phyloP scores from a whole-genome alignment of 2,329 filamentous ascomycete genomes.

The Colletotrichum nymphaeae region DNA sequence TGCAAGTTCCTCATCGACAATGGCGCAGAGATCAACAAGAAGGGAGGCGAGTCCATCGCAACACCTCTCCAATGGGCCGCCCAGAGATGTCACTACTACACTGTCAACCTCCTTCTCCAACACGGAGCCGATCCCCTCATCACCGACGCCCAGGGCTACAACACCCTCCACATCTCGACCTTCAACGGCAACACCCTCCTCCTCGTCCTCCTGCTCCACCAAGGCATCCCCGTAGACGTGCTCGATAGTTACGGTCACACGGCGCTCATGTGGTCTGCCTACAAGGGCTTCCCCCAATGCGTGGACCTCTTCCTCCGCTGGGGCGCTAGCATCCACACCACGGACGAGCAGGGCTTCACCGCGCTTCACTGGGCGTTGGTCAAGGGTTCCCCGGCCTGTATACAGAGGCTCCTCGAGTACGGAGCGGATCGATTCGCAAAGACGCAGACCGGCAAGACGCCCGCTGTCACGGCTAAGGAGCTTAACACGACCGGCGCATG shows the following conservation, averaged over 20 bases:
- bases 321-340: conserved; percentile 92
- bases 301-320: conserved; percentile 94
- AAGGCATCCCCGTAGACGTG: conserved; percentile 94
- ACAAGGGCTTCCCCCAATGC: conserved; percentile 93
- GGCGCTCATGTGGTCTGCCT: conserved; percentile 97
- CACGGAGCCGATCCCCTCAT: conserved; percentile 93
- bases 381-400: conserved; percentile 88
- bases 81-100: conserved; percentile 96
- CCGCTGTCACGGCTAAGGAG: conserved; percentile 84
- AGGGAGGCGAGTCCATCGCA: conserved; percentile 93
- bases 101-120: conserved; percentile 90
- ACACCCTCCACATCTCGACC: conserved; percentile 95
- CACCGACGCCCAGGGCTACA: conserved; percentile 96
- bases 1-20: conserved; percentile 91
- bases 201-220: conserved; percentile 89
- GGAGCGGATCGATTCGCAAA: conserved; percentile 93
- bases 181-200: conserved; percentile 97
- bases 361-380: conserved; percentile 97
- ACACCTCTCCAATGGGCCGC: conserved; percentile 97
- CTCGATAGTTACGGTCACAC: conserved; percentile 92
- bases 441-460: conserved; percentile 91
- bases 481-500: conserved; percentile 88
- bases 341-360: conserved; percentile 92
- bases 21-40: conserved; percentile 92
- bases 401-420: conserved; percentile 95